Evolutionary conservation across 164 flowering plant species (phyloP).

Genomic region (Magnolia changhungtana): DNA sequence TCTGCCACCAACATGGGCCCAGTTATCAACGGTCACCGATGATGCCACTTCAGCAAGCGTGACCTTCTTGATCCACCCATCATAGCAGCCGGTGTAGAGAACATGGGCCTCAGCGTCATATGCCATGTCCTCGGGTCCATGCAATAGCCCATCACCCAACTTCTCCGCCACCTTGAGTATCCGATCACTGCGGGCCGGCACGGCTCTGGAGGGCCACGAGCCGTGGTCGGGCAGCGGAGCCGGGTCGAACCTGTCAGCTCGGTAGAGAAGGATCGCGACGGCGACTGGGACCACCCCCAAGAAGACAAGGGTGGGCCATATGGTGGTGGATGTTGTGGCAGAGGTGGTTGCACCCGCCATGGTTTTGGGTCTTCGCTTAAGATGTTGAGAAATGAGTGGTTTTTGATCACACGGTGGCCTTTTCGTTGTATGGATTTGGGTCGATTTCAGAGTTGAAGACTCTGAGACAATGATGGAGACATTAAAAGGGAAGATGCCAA

Average conservation of each 20-base stretch:
- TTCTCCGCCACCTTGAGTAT: constrained; percentile 36
- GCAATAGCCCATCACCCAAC: constrained; percentile 44
- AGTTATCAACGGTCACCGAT: constrained; percentile 33
- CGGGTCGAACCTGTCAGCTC: constrained; percentile 52
- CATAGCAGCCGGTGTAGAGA: constrained; percentile 60
- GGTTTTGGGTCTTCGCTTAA: not conserved
- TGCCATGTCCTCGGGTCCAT: constrained; percentile 71
- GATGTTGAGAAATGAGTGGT: not conserved
- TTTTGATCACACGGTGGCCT: too few species aligned
- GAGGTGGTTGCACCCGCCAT: not conserved
- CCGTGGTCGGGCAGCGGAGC: constrained; percentile 42
- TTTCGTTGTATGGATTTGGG: too few species aligned
- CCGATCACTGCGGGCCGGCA: constrained; percentile 28
- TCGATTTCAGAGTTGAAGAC: too few species aligned
- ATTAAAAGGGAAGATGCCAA: too few species aligned
- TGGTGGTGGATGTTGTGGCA: not conserved
- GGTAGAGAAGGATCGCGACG: constrained; percentile 30
- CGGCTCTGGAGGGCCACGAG: constrained; percentile 15
- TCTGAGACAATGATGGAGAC: too few species aligned
- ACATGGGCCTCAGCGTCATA: constrained; percentile 40
- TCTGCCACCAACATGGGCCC: constrained; percentile 62
- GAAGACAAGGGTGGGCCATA: not conserved
- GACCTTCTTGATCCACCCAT: constrained; percentile 81
- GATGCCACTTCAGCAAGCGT: constrained; percentile 31
- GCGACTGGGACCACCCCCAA: constrained; percentile 20